phyloP scores from a whole-genome alignment of 2,329 filamentous ascomycete species.

The Fusarium sp. region DNA sequence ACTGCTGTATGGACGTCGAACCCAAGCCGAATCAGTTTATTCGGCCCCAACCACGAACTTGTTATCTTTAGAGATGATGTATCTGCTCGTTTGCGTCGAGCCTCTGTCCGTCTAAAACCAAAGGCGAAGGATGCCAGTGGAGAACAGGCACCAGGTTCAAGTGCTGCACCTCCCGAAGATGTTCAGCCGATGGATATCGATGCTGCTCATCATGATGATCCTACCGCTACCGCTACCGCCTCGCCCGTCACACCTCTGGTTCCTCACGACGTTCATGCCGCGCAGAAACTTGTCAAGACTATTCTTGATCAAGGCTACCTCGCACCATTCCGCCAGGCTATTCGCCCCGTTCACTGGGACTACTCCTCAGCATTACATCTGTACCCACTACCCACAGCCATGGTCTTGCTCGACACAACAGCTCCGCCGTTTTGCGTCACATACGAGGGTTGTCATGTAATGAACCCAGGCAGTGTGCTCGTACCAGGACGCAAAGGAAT shows the following conservation, averaged over 20 bases:
- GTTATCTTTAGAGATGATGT: conserved; percentile 90
- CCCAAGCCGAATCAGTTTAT: conserved; percentile 82
- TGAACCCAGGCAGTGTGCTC: conserved; percentile 88
- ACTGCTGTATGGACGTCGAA: conserved; percentile 89
- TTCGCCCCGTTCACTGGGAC: conserved; percentile 91
- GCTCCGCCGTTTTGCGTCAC: conserved; percentile 86
- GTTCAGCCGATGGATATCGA: conserved; percentile 55
- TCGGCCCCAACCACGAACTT: conserved; percentile 88
- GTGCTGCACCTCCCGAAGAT: conserved; percentile 25
- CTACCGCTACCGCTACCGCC: conserved; percentile 22
- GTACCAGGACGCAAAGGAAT: conserved; percentile 74
- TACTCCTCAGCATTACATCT: conserved; percentile 79
- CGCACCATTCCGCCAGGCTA: conserved; percentile 83
- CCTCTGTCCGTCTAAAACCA: conserved; percentile 75
- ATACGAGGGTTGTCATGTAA: conserved; percentile 94
- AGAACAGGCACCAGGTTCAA: conserved; percentile 40
- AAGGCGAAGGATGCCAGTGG: conserved; percentile 49
- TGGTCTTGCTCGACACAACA: conserved; percentile 85
- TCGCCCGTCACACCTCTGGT: conserved; percentile 53
- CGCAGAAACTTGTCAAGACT: conserved; percentile 87
- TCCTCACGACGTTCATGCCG: conserved; percentile 65
- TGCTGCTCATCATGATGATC: conserved; percentile 37
- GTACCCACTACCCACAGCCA: conserved; percentile 86
- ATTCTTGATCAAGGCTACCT: conserved; percentile 91
- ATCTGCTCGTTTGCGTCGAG: conserved; percentile 79